Percentiles rank a stretch among this genome's conserved stretches.
Evolutionary conservation across 192 early-diverging fungal genomes (phyloP).

Genomic region (Chytriomyces sp.): DNA sequence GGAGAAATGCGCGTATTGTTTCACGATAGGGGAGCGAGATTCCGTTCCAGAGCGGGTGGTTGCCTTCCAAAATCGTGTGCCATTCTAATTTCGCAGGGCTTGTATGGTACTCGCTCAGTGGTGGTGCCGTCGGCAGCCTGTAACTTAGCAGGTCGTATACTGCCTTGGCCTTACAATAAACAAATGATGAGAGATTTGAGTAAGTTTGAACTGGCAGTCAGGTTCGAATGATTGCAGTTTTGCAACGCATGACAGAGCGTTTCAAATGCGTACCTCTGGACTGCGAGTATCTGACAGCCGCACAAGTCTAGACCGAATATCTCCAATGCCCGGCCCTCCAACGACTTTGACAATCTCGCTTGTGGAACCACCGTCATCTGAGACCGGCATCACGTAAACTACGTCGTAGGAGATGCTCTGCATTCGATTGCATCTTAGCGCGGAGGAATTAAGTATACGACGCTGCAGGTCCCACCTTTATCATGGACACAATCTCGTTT

Average conservation of each 20-base stretch:
- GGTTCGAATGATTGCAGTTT: background rate
- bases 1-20: constrained; percentile 74
- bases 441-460: background rate
- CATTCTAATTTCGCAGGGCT: constrained; percentile 69
- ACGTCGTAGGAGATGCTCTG: constrained; percentile 62
- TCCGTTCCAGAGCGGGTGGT: constrained; percentile 61
- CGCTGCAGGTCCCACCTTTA: constrained; percentile 47
- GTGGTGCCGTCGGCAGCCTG: constrained; percentile 62
- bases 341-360: constrained; percentile 71
- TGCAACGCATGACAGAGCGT: background rate
- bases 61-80: constrained; percentile 73
- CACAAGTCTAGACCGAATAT: constrained; percentile 69
- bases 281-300: constrained; percentile 67
- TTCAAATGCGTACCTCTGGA: constrained; percentile 37
- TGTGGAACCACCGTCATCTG: constrained; percentile 66
- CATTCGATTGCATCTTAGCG: background rate
- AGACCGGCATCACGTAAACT: constrained; percentile 70
- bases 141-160: constrained; percentile 74
- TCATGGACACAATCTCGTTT: constrained; percentile 63
- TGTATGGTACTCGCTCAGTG: constrained; percentile 36
- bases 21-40: constrained; percentile 55
- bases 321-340: constrained; percentile 78
- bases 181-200: background rate
- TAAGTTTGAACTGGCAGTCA: background rate
- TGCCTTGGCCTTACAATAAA: constrained; percentile 52